phyloP scores from a whole-genome alignment of 2,329 filamentous ascomycete genomes.

The Ceratocystis alfenasii region DNA sequence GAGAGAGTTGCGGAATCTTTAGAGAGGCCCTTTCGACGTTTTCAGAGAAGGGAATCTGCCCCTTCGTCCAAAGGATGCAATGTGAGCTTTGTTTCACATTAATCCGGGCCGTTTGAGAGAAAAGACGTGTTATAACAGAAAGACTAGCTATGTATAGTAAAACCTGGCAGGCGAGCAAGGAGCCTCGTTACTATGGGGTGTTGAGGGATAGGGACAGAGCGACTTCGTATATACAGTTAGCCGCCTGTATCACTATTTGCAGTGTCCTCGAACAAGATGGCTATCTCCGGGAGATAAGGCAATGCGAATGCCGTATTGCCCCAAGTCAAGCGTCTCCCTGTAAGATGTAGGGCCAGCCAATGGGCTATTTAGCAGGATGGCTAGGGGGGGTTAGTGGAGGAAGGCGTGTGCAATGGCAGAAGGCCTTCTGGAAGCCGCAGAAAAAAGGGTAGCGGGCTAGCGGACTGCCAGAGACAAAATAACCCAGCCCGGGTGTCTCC shows the following conservation, averaged over 20 bases:
- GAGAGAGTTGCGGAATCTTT: neutral
- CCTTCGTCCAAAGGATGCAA: neutral
- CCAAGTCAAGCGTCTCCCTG: neutral
- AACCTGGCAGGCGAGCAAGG: too few relatives aligned
- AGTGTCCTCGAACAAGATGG: neutral
- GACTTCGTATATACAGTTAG: neutral
- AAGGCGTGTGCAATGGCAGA: neutral
- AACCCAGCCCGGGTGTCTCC: too few relatives aligned
- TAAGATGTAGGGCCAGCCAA: neutral
- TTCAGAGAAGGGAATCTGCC: neutral
- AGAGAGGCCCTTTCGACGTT: too few relatives aligned
- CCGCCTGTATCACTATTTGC: slow-evolving; percentile 7
- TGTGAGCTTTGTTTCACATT: slow-evolving; percentile 7
- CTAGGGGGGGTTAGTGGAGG: too few relatives aligned
- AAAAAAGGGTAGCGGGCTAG: neutral
- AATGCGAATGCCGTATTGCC: neutral
- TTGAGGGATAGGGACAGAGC: neutral
- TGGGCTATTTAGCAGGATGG: neutral
- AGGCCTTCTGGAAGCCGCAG: neutral
- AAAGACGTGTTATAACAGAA: too few relatives aligned
- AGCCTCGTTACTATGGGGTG: too few relatives aligned
- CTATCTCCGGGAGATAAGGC: neutral
- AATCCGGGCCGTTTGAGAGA: neutral
- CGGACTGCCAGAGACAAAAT: too few relatives aligned
- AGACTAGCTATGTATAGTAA: too few relatives aligned